Base-by-base conservation (phyloP, 139 green algal genomes). In the Axilococcus clingmanii region DNA sequence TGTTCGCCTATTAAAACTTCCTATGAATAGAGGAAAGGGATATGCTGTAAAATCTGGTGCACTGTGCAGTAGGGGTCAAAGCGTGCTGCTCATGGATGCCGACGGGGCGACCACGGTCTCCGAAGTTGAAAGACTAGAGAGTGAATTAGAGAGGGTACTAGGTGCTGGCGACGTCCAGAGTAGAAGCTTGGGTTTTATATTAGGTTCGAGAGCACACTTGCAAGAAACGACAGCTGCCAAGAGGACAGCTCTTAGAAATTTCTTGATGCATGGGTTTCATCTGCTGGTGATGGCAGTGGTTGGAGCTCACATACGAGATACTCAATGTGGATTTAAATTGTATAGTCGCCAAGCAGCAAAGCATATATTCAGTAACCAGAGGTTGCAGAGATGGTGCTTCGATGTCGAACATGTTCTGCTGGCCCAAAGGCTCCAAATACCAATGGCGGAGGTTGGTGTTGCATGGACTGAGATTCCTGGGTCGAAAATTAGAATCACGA, bases 271-370 rank as follows among this genome's bases (percentile, higher is more conserved):
- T 22, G 87, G 82, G 32, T 96, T 96, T 48, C 88, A 96, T 64
- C 24, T 83, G 17, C 61, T 90, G 7, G 88, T 96, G 0, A 71
- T 61, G 17, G 49, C 92, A 40, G 87, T 94, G 22, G 78, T 81
- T 4, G 83, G 88, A 8, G 56, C 51, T 7, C 40, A 53, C 11
- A 55, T 94, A 2, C 61, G 57, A 9, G 88, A 96, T 75, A 96
- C 88, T 0, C 88, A 96, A 61, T 96, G 88, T 68, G 88, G 88
- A 35, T 96, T 95, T 77, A 98, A 98, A 80, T 66, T 97, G 34
- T 94, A 96, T 57, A 94, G 83, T 5, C 68, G 90, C 0, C 47
- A 52, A 7, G 75, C 90, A 2, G 90, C 81, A 1, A 68, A 64
- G 28, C 19, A 65, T 32, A 45, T 97, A 32, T 93, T 87, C 56